Conservation (phyloP, 176 grass and related monocot genomes). For the Musa schizocarpa region DNA sequence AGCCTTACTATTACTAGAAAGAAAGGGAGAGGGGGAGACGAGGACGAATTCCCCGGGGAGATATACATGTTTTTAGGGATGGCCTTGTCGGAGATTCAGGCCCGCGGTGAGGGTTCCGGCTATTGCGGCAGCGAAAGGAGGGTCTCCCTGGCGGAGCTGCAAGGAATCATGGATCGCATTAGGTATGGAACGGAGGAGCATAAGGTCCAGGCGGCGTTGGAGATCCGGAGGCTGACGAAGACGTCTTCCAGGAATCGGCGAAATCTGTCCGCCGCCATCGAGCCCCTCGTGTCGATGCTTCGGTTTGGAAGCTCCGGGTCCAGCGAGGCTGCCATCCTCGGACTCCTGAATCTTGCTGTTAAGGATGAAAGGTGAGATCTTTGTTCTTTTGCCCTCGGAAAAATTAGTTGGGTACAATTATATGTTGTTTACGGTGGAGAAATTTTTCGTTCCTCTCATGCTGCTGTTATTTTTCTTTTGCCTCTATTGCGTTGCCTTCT, state of each 20-base stretch:
- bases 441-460: no score
- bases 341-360: constrained; percentile 28
- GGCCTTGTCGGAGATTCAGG: no score
- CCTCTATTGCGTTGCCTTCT: no score
- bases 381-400: neutral
- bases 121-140: neutral
- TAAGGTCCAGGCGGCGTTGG: constrained; percentile 31
- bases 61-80: no score
- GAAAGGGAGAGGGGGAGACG: no score
- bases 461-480: neutral
- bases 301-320: constrained; percentile 10
- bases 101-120: neutral
- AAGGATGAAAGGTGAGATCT: constrained; percentile 31
- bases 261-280: constrained; percentile 12
- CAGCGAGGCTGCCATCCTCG: constrained; percentile 28
- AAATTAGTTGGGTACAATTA: neutral
- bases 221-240: constrained; percentile 33
- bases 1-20: no score
- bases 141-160: neutral
- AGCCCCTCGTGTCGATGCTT: constrained; percentile 29
- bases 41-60: no score
- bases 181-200: constrained; percentile 3
- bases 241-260: constrained; percentile 2
- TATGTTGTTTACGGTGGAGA: no score
- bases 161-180: constrained; percentile 24